Evolutionary conservation across 2,329 filamentous ascomycete genomes (phyloP).

Genomic region (Thelonectria olida): DNA sequence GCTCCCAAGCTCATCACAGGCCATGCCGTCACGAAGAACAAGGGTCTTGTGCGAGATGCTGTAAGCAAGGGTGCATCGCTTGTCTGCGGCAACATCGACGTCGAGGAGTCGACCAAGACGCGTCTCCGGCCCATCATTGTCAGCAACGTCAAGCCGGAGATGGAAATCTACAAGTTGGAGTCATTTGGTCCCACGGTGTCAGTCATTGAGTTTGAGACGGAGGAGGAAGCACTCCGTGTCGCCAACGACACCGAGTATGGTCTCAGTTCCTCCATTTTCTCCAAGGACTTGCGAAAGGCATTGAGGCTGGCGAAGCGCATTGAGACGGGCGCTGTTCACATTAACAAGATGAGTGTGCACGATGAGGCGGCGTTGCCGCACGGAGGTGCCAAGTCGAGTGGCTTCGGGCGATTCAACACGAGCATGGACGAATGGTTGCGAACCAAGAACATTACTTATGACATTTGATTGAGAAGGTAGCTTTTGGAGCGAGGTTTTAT

Average conservation of each 20-base stretch:
- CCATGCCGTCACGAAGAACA: constrained; percentile 45
- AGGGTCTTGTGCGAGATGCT: constrained; percentile 59
- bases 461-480: background rate
- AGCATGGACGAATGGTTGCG: constrained; percentile 19
- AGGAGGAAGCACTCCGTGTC: constrained; percentile 75
- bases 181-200: constrained; percentile 79
- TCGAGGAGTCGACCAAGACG: constrained; percentile 41
- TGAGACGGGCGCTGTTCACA: constrained; percentile 67
- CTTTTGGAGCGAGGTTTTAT: too few species aligned
- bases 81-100: constrained; percentile 47
- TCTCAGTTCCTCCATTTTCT: constrained; percentile 75
- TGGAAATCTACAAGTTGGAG: constrained; percentile 80
- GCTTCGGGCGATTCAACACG: constrained; percentile 21
- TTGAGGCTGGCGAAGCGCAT: constrained; percentile 66
- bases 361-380: constrained; percentile 23
- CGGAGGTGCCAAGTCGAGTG: constrained; percentile 23
- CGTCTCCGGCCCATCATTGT: constrained; percentile 72
- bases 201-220: constrained; percentile 69
- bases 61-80: constrained; percentile 71
- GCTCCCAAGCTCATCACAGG: constrained; percentile 17
- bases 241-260: constrained; percentile 87
- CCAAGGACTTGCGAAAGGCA: constrained; percentile 67
- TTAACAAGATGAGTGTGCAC: constrained; percentile 22
- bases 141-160: constrained; percentile 63
- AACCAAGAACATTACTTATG: constrained; percentile 21